Evolutionary conservation across 495 filamentous ascomycete species (phyloP), one percentile per base, ranked within the genome.

Genomic region (Astrothelium subdiscretum): DNA sequence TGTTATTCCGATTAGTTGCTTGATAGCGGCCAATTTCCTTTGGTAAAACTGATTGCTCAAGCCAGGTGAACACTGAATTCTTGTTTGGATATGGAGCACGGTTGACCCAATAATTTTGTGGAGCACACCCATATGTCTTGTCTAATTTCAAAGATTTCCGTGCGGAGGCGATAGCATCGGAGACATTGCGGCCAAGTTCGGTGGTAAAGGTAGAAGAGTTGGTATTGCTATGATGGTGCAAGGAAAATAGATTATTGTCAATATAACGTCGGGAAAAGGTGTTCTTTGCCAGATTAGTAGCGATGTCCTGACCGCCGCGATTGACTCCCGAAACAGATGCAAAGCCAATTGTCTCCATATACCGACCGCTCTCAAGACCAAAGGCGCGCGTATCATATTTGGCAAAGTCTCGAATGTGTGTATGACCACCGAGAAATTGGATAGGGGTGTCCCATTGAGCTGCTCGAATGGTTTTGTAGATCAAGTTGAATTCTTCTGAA

Each of bases 261-360:
- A 98, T 91, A 73, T 98, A 98, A 54, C 85, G 80, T 57, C 94
- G 84, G 61, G 81, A 78, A 69, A 92, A 96, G 32, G 74, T 75
- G 24, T 82, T 79, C 6, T 62, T 66, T n/a, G 73, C 65, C 32
- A 68, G 58, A 22, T 71, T 68, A 38, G 71, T 69, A 69, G 65
- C 72, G 13, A 72, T 70, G 24, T 70, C 63, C 58, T 70, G 73
- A 8, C 71, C 73, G 18, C 69, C 69, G 1, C 75, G 77, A 26
- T 76, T 71, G 31, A 92, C 76, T 6, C 89, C 91, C 44, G 85
- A 79, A 59, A 97, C 87, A 11, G 91, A 95, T 83, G 95, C 82
- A 78, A 91, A 98, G 4, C 94, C 94, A 58, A 97, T 85, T n/a
- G 95, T 97, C 75, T 98, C 94, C 81, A 96, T 91, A 73, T 96